Base-by-base conservation (phyloP, 176 grass and related monocot genomes). In the Rhynchospora breviuscula region DNA sequence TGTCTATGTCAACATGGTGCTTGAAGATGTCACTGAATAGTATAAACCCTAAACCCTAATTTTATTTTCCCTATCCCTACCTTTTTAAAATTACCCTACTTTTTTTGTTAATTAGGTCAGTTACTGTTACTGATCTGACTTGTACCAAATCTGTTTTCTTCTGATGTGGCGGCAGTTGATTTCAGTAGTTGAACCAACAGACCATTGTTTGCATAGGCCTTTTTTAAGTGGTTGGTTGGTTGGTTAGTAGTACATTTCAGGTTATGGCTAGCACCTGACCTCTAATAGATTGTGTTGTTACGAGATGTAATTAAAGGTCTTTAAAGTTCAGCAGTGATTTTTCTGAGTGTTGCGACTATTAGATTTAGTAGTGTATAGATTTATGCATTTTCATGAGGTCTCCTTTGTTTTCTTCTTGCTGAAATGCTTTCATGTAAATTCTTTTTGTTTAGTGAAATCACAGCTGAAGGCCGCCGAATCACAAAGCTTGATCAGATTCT, bases 1-100 rank as follows among this genome's bases (percentile, higher is more conserved):
- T 62, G 96, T 99, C 79, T 99, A 99, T 81, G 96, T 99, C 83
- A 99, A 99, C 83, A 99, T 99, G 96, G 96, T 99, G 84, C 96
- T 99, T 31, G 96, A 99, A 86, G 96, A 99, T 89, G 96, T 99
- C 86, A 95, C 93, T 1, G 96, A 99, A 84, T 99, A 99, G 96
- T 99, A 93, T 86, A 86, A 89, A 91, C 87, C 78, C 81, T 91
- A 87, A 96, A 88, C 83, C 87, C 71, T 87, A 79, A 23, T 77
- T 19, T 79, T 6, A 23, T 77, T 17, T 79, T 6, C 12, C 43
- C 1, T 78, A 11, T 6, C 12, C 43, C 1, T 78, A 11, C 21
- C 0, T 31, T 52, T 29, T 3, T 76, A 4, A 31, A 53, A 54
- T 56, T 31, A 33, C 49, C 15, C 0, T 19, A 81, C 4, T 47